Base-by-base conservation (phyloP, 805 yeast genomes). In the Kuraishia borneana region DNA sequence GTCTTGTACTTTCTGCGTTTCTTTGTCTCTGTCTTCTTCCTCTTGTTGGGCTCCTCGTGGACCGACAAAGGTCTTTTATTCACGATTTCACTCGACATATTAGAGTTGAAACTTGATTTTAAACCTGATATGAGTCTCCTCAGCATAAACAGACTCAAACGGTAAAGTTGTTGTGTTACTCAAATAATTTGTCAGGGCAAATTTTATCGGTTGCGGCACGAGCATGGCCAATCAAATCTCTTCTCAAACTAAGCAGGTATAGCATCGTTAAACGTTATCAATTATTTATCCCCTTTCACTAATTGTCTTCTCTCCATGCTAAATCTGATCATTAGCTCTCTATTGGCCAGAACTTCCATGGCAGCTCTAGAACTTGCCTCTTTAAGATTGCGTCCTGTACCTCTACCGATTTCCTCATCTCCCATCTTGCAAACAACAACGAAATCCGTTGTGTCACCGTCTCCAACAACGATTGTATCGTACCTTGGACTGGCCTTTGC, bases 341-440 rank as follows among this genome's bases (percentile, higher is more conserved):
- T 69, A 41, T 83, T 74, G 8, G 59, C 55, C 31, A 89, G 58
- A 0, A 89, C 95, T 34, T 64, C 61, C 76, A 78, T 79, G 0
- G 98, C 98, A 1, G 96, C 96, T 36, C 79, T 62, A 17, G 73
- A 54, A 0, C 95, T 92, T 0, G 96, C 97, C 20, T 74, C 78
- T 51, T 81, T 83, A 3, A 65, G 60, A 40, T 73, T 78, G 18
- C 69, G 63, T 2, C 83, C 97, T 5, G 55, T 59, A 4, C 96
- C 97, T 3, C 53, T 56, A 0, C 95, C 95, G 18, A 89, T 60
- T 3, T 72, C 60, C 16, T 77, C 85, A 36, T 68, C 73, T 2
- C 68, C 75, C 51, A 85, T 72, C 27, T 60, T 48, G 44, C 95
- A 81, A 27, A 73, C 69, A 5, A 88, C 92, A 2, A 65, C 56